phyloP scores from a whole-genome alignment of 2,329 filamentous ascomycete species.

The Pestalotiopsis sp. region DNA sequence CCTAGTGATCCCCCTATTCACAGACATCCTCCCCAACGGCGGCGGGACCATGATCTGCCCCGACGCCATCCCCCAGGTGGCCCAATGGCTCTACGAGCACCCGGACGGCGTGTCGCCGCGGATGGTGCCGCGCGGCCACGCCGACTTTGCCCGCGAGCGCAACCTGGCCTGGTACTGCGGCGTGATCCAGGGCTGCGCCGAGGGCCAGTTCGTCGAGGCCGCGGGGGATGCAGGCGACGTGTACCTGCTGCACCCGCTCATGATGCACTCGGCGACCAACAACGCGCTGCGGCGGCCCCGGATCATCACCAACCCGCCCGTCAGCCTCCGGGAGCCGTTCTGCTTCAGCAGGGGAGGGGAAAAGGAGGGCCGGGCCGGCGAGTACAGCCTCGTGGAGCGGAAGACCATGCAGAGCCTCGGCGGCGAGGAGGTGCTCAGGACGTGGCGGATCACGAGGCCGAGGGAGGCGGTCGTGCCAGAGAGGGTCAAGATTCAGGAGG shows the following conservation, averaged over 20 bases:
- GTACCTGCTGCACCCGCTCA: constrained; percentile 61
- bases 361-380: constrained; percentile 26
- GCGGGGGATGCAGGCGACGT: constrained; percentile 58
- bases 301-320: constrained; percentile 61
- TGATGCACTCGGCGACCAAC: constrained; percentile 58
- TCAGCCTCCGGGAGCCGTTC: constrained; percentile 54
- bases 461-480: constrained; percentile 54
- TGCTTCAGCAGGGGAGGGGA: constrained; percentile 43
- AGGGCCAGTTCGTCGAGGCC: constrained; percentile 51
- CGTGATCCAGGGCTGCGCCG: constrained; percentile 36
- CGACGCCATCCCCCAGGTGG: constrained; percentile 58
- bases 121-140: constrained; percentile 60
- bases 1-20: constrained; percentile 69
- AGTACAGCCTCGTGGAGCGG: constrained; percentile 59
- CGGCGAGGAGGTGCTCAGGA: constrained; percentile 46
- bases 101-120: constrained; percentile 68
- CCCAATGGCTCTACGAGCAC: constrained; percentile 60
- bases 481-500: constrained; percentile 47
- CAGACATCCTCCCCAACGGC: constrained; percentile 60
- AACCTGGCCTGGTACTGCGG: constrained; percentile 48
- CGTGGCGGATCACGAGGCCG: constrained; percentile 53
- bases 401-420: constrained; percentile 55
- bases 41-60: constrained; percentile 69
- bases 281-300: constrained; percentile 47
- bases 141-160: constrained; percentile 44